Conservation (phyloP, 495 filamentous ascomycete species). For the Aspergillus taichungensis region DNA sequence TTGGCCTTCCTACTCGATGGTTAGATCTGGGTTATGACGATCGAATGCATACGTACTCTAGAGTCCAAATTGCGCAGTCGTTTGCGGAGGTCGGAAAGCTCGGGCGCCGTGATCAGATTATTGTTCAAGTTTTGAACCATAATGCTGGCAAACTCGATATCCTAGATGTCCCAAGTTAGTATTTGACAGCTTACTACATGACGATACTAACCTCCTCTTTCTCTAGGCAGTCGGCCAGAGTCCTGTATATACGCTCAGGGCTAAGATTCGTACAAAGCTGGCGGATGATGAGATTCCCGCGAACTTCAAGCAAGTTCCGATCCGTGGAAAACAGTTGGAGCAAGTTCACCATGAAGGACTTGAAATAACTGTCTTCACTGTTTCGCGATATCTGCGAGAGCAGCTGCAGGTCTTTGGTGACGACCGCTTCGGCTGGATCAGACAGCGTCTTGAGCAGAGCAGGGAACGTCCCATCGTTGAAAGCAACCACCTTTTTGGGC, state of each 20-base stretch:
- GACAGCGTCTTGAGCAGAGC: slow-evolving; percentile 94
- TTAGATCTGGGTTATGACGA: not conserved
- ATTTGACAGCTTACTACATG: not conserved
- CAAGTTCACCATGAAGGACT: slow-evolving; percentile 95
- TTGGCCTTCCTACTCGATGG: slow-evolving; percentile 65
- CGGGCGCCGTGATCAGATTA: slow-evolving; percentile 94
- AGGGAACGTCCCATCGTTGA: slow-evolving; percentile 95
- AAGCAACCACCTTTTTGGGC: slow-evolving; percentile 85
- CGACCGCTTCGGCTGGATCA: slow-evolving; percentile 90
- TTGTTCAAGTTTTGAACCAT: slow-evolving; percentile 99
- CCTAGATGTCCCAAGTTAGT: slow-evolving; percentile 27
- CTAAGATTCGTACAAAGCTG: slow-evolving; percentile 90
- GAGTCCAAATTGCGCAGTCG: slow-evolving; percentile 84
- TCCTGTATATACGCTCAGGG: slow-evolving; percentile 92
- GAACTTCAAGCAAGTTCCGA: slow-evolving; percentile 76
- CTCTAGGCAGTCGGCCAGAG: slow-evolving; percentile 91
- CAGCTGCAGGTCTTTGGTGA: slow-evolving; percentile 89
- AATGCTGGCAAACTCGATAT: slow-evolving; percentile 96
- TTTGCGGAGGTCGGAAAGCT: slow-evolving; percentile 84
- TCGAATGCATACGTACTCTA: slow-evolving; percentile 39
- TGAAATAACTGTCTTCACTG: slow-evolving; percentile 95
- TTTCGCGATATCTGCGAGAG: slow-evolving; percentile 93
- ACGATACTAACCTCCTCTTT: slow-evolving; percentile 64
- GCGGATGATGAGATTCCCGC: slow-evolving; percentile 92
- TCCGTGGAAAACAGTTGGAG: slow-evolving; percentile 94